phyloP scores from a whole-genome alignment of 306 rosid genomes.

The Pachyrhizus erosus region DNA sequence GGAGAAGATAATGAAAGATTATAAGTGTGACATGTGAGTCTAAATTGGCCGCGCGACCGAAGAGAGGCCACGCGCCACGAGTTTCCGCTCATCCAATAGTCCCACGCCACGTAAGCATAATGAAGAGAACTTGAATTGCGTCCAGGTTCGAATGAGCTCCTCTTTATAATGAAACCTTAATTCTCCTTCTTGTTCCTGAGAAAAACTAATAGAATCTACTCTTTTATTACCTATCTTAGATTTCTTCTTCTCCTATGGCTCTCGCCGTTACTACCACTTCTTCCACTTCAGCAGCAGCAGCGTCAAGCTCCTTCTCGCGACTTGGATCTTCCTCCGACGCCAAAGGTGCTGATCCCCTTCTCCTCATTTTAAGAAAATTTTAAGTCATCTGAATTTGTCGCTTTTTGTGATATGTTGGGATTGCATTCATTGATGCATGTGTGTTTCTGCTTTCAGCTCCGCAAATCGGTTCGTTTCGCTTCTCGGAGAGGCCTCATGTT shows the following conservation, averaged over 20 bases:
- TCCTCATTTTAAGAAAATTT: neutral
- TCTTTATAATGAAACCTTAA: constrained; percentile 44
- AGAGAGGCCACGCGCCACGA: constrained; percentile 53
- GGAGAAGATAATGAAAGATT: neutral
- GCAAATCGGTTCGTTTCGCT: constrained; percentile 52
- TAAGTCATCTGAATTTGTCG: neutral
- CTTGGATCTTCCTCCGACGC: constrained; percentile 55
- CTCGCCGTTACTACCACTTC: constrained; percentile 67
- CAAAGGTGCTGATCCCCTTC: constrained; percentile 49
- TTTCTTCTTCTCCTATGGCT: constrained; percentile 58
- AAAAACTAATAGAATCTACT: neutral
- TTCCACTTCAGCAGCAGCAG: constrained; percentile 52
- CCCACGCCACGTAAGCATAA: constrained; percentile 25
- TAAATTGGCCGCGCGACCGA: constrained; percentile 42
- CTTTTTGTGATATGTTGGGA: neutral
- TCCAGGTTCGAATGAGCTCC: constrained; percentile 61
- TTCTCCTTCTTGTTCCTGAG: neutral
- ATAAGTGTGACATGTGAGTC: constrained; percentile 24
- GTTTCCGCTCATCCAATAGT: constrained; percentile 6
- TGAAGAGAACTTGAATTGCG: neutral
- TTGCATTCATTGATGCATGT: neutral
- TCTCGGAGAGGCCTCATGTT: constrained; percentile 48
- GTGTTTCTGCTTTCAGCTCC: constrained; percentile 57
- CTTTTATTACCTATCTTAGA: neutral
- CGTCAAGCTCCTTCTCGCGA: constrained; percentile 55